Base-by-base conservation (phyloP, 768 basidiomycete genomes). In the Leccinum pellstonianum region DNA sequence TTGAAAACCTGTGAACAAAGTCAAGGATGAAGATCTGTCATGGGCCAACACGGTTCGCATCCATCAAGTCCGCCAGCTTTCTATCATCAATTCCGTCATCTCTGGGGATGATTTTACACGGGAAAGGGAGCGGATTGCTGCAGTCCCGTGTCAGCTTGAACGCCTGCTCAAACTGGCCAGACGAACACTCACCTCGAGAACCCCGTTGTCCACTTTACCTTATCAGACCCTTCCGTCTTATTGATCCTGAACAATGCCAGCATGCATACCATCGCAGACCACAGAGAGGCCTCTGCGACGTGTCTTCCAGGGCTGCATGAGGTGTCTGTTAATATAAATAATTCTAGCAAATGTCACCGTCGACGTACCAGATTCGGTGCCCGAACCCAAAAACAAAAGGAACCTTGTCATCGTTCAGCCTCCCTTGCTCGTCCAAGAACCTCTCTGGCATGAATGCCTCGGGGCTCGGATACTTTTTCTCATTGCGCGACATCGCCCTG, bases 191-290 rank as follows among this genome's bases (percentile, higher is more conserved):
- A 63, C 66, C 19, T 52, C 3, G 51, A 10, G 27, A 68, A 15
- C 9, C 68, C 68, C 27, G 38, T 61, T 35, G 38, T 51, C 66
- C 66, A 69, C n/a, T 62, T 51, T 7, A 70, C 38, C 3, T 70
- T 52, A 3, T 63, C 61, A 25, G 61, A 57, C 1, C 61, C 68
- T 12, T 58, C 52, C 25, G 58, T 60, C 47, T 60, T 62, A 17
- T 66, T 58, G 41, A 67, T 68, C 19, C 23, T 63, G 38, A 70
- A 70, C 31, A 64, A 0, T 1, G 59, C 5, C 9, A 70, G 31
- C 2, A 70, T 62, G 8, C 60, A 65, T 17, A 49, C 62, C 23
- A 70, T 68, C 15, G 66, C 68, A 25, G 47, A 62, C 68, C 68
- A 69, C 9, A 70, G 3, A 3, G 63, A 68, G 3, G 60, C 68